A percentile compares a stretch with the other conserved stretches of the same genome.
Conservation (phyloP, 1,284 basidiomycete genomes). For the Fomitopsis schrenkii region DNA sequence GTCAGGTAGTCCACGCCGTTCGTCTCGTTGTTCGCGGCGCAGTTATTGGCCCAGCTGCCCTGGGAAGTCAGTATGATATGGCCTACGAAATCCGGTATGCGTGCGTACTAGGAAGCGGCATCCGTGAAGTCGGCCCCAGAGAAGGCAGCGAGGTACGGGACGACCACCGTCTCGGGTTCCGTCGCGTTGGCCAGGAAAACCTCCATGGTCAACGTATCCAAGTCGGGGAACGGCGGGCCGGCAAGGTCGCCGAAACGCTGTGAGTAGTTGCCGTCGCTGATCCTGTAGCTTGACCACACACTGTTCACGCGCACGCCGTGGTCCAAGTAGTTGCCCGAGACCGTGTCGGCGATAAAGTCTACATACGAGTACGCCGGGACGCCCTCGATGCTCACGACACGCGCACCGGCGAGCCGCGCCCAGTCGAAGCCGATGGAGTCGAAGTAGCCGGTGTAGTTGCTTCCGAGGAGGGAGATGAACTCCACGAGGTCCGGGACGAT, state of each 20-base stretch:
- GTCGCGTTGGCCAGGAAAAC: slow-evolving; percentile 45
- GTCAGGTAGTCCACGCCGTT: slow-evolving; percentile 51
- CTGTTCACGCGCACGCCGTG: slow-evolving; percentile 62
- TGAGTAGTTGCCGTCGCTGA: slow-evolving; percentile 41
- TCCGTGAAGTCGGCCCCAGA: slow-evolving; percentile 49
- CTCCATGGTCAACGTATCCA: slow-evolving; percentile 37
- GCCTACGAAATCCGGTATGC: background rate
- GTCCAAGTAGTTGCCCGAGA: slow-evolving; percentile 60
- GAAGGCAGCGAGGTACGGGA: slow-evolving; percentile 51
- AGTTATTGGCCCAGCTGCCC: slow-evolving; percentile 56
- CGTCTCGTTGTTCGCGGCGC: slow-evolving; percentile 47
- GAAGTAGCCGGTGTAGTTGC: slow-evolving; percentile 44
- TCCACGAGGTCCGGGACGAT: slow-evolving; percentile 44
- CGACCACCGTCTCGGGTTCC: slow-evolving; percentile 41
- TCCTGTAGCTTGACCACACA: slow-evolving; percentile 57
- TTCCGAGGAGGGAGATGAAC: slow-evolving; percentile 16
- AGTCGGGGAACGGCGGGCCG: slow-evolving; percentile 45
- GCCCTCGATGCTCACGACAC: slow-evolving; percentile 52
- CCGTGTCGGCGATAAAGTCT: slow-evolving; percentile 50
- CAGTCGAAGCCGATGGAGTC: slow-evolving; percentile 51
- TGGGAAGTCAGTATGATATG: background rate
- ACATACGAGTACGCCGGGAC: slow-evolving; percentile 52
- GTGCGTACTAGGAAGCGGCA: slow-evolving; percentile 46
- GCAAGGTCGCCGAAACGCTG: slow-evolving; percentile 61
- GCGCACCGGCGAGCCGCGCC: slow-evolving; percentile 56